Base-by-base conservation (phyloP, 805 yeast genomes). In the Maudiozyma saulgeensis region DNA sequence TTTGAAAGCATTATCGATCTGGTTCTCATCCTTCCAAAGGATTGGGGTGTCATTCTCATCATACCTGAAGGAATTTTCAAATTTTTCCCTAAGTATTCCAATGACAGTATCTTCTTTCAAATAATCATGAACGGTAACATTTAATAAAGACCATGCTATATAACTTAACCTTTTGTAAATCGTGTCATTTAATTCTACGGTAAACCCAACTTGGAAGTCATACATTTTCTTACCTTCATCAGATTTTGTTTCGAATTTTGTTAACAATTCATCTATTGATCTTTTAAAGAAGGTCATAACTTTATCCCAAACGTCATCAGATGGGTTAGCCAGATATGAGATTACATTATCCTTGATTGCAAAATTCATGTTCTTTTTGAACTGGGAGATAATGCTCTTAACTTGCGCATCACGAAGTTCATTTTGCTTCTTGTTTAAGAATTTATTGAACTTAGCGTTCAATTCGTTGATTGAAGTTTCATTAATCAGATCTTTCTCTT, bases 11-110 rank as follows among this genome's bases (percentile, higher is more conserved):
- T 65, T 64, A 49, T 89, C 95, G 50, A 93, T 77, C 56, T 90
- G 95, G 41, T 72, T 73, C 31, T 82, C 77, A 48, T 80, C 81
- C 55, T 78, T 80, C 86, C 95, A 91, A 32, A 90, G 72, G 38
- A 80, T 76, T 13, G 99, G 99, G 28, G 87, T 67, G 2, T 90
- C 95, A 52, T 82, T 76, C 35, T 77, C 81, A 63, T 89, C 96
- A 63, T 85, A 93, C 57, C 91, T 75, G 70, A 93, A 91, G 41
- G 68, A 71, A 50, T 81, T 87, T 57, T 91, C 97, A 68, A 93
- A 91, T 51, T 79, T 71, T 51, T 87, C 95, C 61, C 87, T 81
- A 61, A 91, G 67, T 25, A 87, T 74, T 47, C 74, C 70, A 1
- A 83, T 71, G 7, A 86, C 77, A 19, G 76, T 79, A 47, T 86